Evolutionary conservation across 192 early-diverging fungal genomes (phyloP).

Genomic region (Linnemannia schmuckeri): DNA sequence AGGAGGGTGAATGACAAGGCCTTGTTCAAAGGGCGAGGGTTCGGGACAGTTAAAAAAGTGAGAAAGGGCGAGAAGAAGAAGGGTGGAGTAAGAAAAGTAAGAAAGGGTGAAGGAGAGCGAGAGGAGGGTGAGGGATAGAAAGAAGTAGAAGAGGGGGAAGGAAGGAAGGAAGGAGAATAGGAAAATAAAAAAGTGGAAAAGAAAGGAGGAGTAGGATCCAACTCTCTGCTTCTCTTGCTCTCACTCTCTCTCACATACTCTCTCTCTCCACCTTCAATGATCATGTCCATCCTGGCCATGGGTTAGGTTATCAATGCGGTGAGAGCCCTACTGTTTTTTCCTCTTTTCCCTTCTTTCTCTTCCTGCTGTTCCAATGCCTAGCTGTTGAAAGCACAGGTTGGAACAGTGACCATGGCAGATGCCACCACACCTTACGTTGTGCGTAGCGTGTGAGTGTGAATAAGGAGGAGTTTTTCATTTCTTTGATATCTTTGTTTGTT

Average conservation of each 20-base stretch:
- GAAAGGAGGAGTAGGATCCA: not conserved
- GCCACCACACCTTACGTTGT: not conserved
- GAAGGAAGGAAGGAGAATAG: not conserved
- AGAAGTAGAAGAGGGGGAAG: not conserved
- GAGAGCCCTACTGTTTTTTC: not conserved
- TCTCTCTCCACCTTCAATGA: not conserved
- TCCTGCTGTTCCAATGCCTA: not conserved
- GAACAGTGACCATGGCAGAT: not conserved
- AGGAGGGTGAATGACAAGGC: constrained; percentile 1
- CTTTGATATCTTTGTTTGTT: not conserved
- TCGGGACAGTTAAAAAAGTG: not conserved
- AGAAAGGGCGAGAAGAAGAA: constrained; percentile 6
- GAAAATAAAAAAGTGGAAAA: constrained; percentile 2
- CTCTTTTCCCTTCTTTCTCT: not conserved
- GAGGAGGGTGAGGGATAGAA: not conserved
- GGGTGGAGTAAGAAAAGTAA: not conserved
- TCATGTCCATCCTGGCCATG: not conserved
- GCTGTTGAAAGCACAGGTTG: not conserved
- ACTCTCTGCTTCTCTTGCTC: not conserved
- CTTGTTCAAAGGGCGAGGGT: constrained; percentile 2
- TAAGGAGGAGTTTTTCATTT: not conserved
- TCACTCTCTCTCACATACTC: not conserved
- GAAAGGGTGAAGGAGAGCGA: not conserved
- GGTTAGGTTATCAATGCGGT: constrained; percentile 12
- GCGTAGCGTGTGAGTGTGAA: not conserved